These are phyloP conservation scores for Pichia paraexigua DNA, from an alignment of 805 yeast species.

Conservation along the genomic window DNA sequence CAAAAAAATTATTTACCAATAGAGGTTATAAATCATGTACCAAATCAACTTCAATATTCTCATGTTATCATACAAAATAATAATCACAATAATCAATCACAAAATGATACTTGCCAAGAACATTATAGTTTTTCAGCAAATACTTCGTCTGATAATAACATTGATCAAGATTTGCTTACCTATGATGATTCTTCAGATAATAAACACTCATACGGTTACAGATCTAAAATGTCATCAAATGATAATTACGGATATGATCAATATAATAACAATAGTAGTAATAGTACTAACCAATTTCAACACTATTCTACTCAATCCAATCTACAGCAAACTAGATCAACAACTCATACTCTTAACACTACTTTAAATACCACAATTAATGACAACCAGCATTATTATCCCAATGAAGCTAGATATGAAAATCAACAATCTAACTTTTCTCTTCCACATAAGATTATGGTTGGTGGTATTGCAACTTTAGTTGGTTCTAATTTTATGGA, in stretches of 20 bases:
- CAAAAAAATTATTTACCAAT: constrained; percentile 3
- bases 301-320: neutral
- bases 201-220: neutral
- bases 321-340: too few relatives aligned
- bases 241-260: neutral
- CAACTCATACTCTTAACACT: too few relatives aligned
- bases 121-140: too few relatives aligned
- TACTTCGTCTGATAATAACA: neutral
- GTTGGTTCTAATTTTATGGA: constrained; percentile 26
- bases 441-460: constrained; percentile 14
- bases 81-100: neutral
- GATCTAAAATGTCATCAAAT: neutral
- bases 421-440: neutral
- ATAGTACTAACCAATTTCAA: neutral
- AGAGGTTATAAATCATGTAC: constrained; percentile 5
- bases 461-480: constrained; percentile 30
- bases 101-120: too few relatives aligned
- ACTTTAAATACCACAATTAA: too few relatives aligned
- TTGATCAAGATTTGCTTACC: neutral
- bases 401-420: neutral
- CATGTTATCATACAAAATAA: neutral
- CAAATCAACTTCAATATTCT: constrained; percentile 3
- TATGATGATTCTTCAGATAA: neutral
- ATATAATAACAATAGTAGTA: neutral
- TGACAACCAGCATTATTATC: neutral